Evolutionary conservation across 83 land plant species (phyloP).

Genomic region (Larix sibirica): DNA sequence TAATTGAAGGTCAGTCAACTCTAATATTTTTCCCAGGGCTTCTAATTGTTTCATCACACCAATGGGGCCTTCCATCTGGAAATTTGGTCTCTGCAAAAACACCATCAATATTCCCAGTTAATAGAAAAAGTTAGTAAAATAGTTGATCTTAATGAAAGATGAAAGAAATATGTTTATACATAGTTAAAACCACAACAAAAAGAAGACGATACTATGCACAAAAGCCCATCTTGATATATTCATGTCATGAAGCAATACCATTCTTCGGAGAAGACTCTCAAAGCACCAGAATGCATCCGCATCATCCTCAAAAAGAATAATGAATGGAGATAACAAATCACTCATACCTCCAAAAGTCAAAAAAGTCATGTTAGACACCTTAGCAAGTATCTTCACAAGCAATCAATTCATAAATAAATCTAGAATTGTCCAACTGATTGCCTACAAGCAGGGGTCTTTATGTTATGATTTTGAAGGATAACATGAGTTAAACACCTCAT

Average conservation of each 20-base stretch:
- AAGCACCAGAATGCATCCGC: constrained; percentile 99
- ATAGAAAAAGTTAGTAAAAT: background rate
- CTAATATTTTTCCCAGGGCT: constrained; percentile 71
- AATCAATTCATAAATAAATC: background rate
- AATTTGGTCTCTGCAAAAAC: constrained; percentile 73
- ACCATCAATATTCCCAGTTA: background rate
- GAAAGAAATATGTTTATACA: background rate
- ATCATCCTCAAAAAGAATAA: constrained; percentile 84
- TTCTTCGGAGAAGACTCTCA: constrained; percentile 87
- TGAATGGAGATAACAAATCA: constrained; percentile 90
- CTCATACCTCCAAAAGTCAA: constrained; percentile 73
- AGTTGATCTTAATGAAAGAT: background rate
- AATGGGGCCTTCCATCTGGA: constrained; percentile 89
- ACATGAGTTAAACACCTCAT: background rate
- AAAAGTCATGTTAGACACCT: background rate
- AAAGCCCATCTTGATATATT: background rate
- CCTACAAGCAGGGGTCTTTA: background rate
- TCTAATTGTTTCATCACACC: constrained; percentile 90
- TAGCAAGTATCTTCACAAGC: background rate
- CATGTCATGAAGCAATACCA: constrained; percentile 47
- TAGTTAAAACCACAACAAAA: background rate
- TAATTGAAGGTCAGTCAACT: constrained; percentile 72
- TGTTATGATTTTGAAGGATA: background rate
- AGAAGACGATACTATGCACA: background rate
- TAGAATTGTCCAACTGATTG: background rate